Base-by-base conservation (phyloP, 306 rosid species). In the Elaeagnus macrophylla region DNA sequence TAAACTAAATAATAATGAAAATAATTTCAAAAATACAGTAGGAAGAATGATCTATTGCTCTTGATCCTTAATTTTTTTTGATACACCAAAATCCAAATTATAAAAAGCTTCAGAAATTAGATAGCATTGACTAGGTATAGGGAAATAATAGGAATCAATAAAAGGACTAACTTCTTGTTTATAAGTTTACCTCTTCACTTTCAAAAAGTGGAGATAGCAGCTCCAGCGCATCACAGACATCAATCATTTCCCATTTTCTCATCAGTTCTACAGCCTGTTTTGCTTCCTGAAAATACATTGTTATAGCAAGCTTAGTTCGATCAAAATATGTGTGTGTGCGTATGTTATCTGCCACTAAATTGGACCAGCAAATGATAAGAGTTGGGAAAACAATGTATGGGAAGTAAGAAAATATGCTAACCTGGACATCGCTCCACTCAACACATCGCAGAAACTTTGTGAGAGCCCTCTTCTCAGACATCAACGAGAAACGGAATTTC, bases 371-470 rank as follows among this genome's bases (percentile, higher is more conserved):
- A 25, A 25, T 25, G 32, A 25, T 25, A 25, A 25, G 32, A 25
- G 32, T 13, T 45, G 0, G 8, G 15, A 3, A 45, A n/a, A 14
- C 16, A 3, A 9, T 12, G 7, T 6, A 16, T 16, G 10, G n/a
- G n/a, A n/a, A 6, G 16, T 4, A 42, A 43, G 50, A 18, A 53
- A 46, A 42, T 46, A 55, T 35, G 51, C 69, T 64, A 47, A 91
- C 99, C 96, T 87, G 95, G 68, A 91, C 76, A 72, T 91, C 99
- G 59, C 99, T 91, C 99, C 99, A 91, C 76, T 91, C 99, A 69
- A 91, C 99, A 67, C 96, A 91, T 40, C 89, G 85, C 39, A 91
- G 85, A 62, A 91, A 91, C 79, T 91, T 91, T 67, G 99, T 91
- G 53, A 91, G 94, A 74, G 99, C 99, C 78, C 93, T 87, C 81